Evolutionary conservation across 306 rosid genomes (phyloP).

Genomic region (Albizia julibrissin): DNA sequence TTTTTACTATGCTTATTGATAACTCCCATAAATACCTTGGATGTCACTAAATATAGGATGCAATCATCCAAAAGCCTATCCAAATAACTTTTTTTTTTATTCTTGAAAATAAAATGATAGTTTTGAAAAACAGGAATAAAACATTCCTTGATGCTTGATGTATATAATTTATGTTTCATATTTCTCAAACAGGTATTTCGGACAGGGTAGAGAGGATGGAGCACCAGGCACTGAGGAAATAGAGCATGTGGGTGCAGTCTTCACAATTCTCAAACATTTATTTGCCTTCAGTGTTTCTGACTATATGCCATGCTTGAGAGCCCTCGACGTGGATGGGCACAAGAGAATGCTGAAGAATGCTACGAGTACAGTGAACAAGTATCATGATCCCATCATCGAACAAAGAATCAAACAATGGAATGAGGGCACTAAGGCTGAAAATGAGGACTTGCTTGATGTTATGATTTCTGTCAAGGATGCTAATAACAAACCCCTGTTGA

Average conservation of each 20-base stretch:
- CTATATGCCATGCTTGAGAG: not conserved
- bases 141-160: too few relatives aligned
- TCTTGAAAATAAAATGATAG: too few relatives aligned
- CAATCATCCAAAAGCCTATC: too few relatives aligned
- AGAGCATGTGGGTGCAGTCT: not conserved
- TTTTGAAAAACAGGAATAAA: too few relatives aligned
- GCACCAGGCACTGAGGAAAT: slow-evolving; percentile 38
- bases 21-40: too few relatives aligned
- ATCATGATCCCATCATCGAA: not conserved
- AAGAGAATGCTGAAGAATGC: not conserved
- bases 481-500: not conserved
- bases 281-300: not conserved
- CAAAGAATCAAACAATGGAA: not conserved
- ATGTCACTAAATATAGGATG: too few relatives aligned
- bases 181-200: slow-evolving; percentile 22
- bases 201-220: slow-evolving; percentile 30
- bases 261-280: not conserved
- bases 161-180: not conserved
- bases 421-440: not conserved
- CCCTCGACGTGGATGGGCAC: not conserved
- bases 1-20: too few relatives aligned
- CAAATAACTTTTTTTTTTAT: too few relatives aligned
- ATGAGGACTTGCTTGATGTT: not conserved
- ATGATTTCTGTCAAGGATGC: not conserved
- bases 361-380: not conserved